phyloP scores from a whole-genome alignment of 2,329 filamentous ascomycete genomes.

The Achaetomium macrosporum region DNA sequence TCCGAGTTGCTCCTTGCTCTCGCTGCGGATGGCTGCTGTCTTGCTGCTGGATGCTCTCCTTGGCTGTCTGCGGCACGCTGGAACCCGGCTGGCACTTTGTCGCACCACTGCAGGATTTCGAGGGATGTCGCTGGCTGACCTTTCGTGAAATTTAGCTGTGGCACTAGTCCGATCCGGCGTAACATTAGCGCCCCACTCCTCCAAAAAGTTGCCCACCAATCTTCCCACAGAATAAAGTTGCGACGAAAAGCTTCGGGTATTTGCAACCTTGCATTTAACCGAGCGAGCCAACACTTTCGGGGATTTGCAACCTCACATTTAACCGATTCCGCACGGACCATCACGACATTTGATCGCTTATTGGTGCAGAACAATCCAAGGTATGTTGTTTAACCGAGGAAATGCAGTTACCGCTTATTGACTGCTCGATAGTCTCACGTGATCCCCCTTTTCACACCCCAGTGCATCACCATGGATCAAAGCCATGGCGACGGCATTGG shows the following conservation, averaged over 20 bases:
- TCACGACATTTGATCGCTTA: not conserved
- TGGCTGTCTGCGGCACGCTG: not conserved
- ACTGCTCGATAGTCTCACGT: slow-evolving; percentile 13
- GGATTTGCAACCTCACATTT: slow-evolving; percentile 5
- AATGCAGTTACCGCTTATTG: slow-evolving; percentile 3
- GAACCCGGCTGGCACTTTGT: not conserved
- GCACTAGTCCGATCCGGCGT: slow-evolving; percentile 8
- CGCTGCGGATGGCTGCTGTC: not conserved
- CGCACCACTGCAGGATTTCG: not conserved
- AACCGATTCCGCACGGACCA: not conserved
- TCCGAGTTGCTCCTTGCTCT: not conserved
- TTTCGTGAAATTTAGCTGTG: not conserved
- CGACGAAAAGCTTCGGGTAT: not conserved
- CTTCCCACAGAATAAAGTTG: not conserved
- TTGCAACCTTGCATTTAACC: slow-evolving; percentile 7
- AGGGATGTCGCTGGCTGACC: slow-evolving; percentile 5
- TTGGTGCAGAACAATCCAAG: not conserved
- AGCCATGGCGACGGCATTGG: slow-evolving; percentile 16
- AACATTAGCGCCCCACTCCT: not conserved
- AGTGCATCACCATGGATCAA: slow-evolving; percentile 18
- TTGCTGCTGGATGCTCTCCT: slow-evolving; percentile 8
- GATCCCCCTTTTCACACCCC: slow-evolving; percentile 11
- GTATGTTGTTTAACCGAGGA: slow-evolving; percentile 8
- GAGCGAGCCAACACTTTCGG: not conserved
- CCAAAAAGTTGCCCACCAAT: not conserved